These are phyloP conservation scores for Aspergillus pseudoviridinutans DNA, from an alignment of 2,329 filamentous ascomycete species.

Conservation along the genomic window DNA sequence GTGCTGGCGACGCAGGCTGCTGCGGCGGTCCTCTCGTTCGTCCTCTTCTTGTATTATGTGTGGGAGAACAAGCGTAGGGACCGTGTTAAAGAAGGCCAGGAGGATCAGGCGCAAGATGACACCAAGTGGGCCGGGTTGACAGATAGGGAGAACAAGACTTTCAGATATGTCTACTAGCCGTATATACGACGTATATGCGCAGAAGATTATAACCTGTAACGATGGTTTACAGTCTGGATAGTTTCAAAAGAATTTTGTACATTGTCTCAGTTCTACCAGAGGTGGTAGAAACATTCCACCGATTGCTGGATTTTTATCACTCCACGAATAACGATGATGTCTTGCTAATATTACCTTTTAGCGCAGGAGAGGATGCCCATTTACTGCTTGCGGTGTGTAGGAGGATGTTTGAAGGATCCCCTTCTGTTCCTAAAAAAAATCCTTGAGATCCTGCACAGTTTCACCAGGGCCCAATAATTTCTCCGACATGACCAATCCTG, in stretches of 20 bases:
- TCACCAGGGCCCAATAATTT: no score
- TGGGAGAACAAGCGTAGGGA: slow-evolving; percentile 31
- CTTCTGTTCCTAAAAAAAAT: no score
- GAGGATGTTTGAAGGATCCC: no score
- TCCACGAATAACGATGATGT: no score
- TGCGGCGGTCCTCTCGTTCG: slow-evolving; percentile 25
- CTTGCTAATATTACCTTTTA: no score
- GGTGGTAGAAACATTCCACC: no score
- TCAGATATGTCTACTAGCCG: slow-evolving; percentile 33
- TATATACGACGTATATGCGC: neutral
- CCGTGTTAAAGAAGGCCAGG: neutral
- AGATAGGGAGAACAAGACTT: slow-evolving; percentile 30
- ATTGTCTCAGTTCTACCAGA: no score
- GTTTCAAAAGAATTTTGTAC: neutral
- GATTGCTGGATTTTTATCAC: no score
- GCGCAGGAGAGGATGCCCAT: no score
- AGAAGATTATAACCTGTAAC: neutral
- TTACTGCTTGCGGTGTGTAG: no score
- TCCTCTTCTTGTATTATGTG: slow-evolving; percentile 26
- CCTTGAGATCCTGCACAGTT: no score
- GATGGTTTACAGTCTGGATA: neutral
- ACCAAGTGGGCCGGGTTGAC: slow-evolving; percentile 31
- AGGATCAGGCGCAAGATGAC: slow-evolving; percentile 19
- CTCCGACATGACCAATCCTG: no score
- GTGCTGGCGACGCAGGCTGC: slow-evolving; percentile 37